phyloP scores from a whole-genome alignment of 495 filamentous ascomycete genomes.

The Sabuloglossum arenarium region DNA sequence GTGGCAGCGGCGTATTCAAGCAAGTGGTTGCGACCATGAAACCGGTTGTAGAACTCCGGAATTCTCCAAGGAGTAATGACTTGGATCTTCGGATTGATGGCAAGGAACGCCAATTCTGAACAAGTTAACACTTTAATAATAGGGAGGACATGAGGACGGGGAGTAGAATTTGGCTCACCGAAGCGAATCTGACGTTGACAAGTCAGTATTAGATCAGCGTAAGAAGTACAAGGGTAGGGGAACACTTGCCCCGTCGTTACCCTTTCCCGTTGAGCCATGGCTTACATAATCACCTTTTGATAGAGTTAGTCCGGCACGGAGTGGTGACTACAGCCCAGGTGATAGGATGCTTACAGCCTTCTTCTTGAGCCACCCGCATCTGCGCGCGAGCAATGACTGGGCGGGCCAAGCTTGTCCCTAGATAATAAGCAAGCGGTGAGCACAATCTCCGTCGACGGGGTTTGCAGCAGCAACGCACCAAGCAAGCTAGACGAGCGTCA shows the following conservation, averaged over 20 bases:
- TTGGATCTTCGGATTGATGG: not conserved
- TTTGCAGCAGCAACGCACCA: not conserved
- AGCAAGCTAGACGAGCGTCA: not conserved
- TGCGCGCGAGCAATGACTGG: constrained; percentile 7
- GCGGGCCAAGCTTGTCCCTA: constrained; percentile 5
- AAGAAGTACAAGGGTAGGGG: too few relatives aligned
- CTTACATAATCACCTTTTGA: too few relatives aligned
- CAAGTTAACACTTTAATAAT: too few relatives aligned
- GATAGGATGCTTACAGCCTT: constrained; percentile 2
- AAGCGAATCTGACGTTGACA: too few relatives aligned
- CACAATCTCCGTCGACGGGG: not conserved
- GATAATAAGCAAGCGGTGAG: not conserved
- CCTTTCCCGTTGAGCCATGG: too few relatives aligned
- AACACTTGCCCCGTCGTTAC: too few relatives aligned
- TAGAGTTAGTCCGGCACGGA: too few relatives aligned
- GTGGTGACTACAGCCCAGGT: too few relatives aligned
- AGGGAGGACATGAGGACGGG: too few relatives aligned
- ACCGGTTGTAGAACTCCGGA: constrained; percentile 63
- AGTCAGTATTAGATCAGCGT: too few relatives aligned
- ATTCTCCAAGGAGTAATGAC: constrained; percentile 50
- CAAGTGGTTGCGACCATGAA: constrained; percentile 68
- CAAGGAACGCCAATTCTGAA: not conserved
- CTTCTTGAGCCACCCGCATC: not conserved
- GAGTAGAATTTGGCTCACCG: too few relatives aligned
- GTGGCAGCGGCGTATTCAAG: constrained; percentile 65